A percentile compares a stretch with the other conserved stretches of the same genome.
phyloP scores from a whole-genome alignment of 2,329 filamentous ascomycete species.

The Beauveria caledonica region DNA sequence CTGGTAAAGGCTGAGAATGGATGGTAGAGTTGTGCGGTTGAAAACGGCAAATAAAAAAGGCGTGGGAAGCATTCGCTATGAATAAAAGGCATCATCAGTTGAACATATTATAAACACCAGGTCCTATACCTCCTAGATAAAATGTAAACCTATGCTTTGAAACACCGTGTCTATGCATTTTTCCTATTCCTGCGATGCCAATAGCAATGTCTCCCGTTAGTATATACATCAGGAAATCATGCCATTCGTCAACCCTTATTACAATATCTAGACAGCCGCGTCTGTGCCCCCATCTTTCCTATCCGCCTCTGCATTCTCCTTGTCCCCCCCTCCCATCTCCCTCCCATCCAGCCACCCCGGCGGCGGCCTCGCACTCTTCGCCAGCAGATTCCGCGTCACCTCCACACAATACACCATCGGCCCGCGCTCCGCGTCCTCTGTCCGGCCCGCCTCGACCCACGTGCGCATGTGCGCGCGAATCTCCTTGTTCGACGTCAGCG shows the following conservation, averaged over 20 bases:
- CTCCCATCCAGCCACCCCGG: neutral
- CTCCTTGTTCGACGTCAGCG: constrained; percentile 34
- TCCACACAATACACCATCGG: constrained; percentile 26
- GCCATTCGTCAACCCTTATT: too few relatives aligned
- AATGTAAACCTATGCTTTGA: neutral
- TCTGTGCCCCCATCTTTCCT: too few relatives aligned
- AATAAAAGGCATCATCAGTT: neutral
- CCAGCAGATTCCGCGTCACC: constrained; percentile 28
- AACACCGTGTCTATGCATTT: neutral
- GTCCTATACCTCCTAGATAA: neutral
- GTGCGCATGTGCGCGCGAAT: constrained; percentile 27
- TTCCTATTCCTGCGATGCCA: neutral
- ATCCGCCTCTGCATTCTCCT: too few relatives aligned
- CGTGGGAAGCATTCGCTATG: neutral
- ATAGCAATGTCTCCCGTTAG: neutral
- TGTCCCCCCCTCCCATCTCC: too few relatives aligned
- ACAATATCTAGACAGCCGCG: too few relatives aligned
- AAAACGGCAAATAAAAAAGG: too few relatives aligned
- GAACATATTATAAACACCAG: neutral
- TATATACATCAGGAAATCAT: neutral
- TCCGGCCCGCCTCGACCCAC: constrained; percentile 25
- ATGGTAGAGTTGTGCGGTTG: too few relatives aligned
- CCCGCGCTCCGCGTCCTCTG: constrained; percentile 21
- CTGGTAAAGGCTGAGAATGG: too few relatives aligned
- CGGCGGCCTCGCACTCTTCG: constrained; percentile 23